Evolutionary conservation across 2,329 filamentous ascomycete species (phyloP), one percentile per base, ranked within the genome.

Genomic region (Sporothrix euskadiensis): DNA sequence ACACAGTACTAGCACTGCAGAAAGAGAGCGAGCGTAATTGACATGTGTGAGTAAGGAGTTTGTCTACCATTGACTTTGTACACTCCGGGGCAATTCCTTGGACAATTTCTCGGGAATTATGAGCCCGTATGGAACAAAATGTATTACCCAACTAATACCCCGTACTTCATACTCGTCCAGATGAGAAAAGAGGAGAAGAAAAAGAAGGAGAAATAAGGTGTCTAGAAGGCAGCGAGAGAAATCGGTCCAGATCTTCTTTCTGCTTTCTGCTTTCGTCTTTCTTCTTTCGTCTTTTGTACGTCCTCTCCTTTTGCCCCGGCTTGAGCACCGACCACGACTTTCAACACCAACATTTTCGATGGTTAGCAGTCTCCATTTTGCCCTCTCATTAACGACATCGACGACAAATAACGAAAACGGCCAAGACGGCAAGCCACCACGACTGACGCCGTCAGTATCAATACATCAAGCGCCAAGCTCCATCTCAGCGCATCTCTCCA

Each of bases 71-170:
- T 39, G 57, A 61, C 30, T 61, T 61, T 39, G 14, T 41, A 44
- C 59, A 65, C 59, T 65, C 59, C 32, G 35, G 59, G n/a, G 35
- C 59, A 65, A 65, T 65, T 6, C 44, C 59, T 44, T 41, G 59
- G n/a, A n/a, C 59, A 65, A 65, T 65, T 6, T 65, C 59, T 44
- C 22, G 56, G 30, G 14, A 59, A 35, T 26, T 49, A 49, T 49
- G n/a, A 56, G 52, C 22, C 3, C 44, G 44, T 19, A 14, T 12
- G 16, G 10, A 44, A 9, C 32, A 41, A 44, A 26, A 44, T 26
- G 35, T 7, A 65, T 63, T 63, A 44, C 59, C 26, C n/a, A 26
- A 65, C 35, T n/a, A 65, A 44, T 7, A 63, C 59, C 35, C 56
- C 30, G 41, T 41, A n/a, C 57, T 61, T 32, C 14, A 59, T 59